Evolutionary conservation across 1,284 basidiomycete genomes (phyloP), one percentile per base, ranked within the genome.

Genomic region (Pseudozyma thailandica): DNA sequence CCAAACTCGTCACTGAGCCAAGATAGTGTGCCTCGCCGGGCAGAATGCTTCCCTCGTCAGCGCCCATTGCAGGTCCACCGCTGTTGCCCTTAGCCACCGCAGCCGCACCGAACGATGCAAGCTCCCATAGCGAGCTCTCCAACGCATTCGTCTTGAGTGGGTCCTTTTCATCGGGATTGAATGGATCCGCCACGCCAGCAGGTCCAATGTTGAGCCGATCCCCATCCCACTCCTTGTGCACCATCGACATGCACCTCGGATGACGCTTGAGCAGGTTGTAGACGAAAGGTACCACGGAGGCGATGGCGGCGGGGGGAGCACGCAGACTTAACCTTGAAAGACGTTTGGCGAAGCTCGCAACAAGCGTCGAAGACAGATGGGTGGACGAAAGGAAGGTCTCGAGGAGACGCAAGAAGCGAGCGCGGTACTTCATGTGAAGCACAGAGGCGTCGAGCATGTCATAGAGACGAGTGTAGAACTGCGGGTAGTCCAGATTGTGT

Each of bases 261-360:
- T 98, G 95, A 13, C 88, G 86, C 83, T 96, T 97, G 79, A 98
- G 88, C 54, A 95, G 86, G 83, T 98, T 98, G 86, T 98, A 98
- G 9, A 90, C 89, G 84, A 98, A 93, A 0, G 96, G 94, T 28
- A 98, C 89, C 69, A 93, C 86, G 85, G 93, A 91, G 57, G 98
- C 88, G 31, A 94, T 90, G 1, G 92, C 95, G 3, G 93, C 90
- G 1, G 95, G 94, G 0, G 94, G 91, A 0, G 94, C 93, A 35
- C 86, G 86, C 12, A 98, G 87, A 6, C 92, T 90, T 3, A 97
- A 86, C 6, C 92, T 88, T 1, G 93, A 89, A 20, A 98, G 87
- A 4, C 93, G 90, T 84, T 98, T 98, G 75, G 95, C 87, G 83
- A 98, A 98, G 0, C 93, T 93, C 3, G 95, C 95, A 10, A 98